A percentile compares a stretch with the other conserved stretches of the same genome.
Evolutionary conservation across 768 basidiomycete species (phyloP).

Genomic region (Suillus paluster): DNA sequence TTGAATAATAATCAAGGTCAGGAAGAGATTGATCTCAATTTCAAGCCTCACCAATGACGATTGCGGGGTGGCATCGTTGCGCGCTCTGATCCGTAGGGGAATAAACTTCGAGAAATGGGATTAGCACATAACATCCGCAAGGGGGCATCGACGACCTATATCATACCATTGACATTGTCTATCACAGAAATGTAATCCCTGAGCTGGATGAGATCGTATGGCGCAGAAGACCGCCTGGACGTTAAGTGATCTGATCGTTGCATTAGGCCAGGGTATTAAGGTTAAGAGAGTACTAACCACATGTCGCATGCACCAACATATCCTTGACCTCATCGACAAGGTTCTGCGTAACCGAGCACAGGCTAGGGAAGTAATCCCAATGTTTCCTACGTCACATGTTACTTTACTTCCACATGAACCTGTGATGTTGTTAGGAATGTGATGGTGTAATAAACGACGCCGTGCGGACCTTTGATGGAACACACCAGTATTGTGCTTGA

Average conservation of each 20-base stretch:
- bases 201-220: conserved; percentile 22
- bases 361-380: conserved; percentile 36
- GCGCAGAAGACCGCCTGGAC: conserved; percentile 29
- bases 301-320: conserved; percentile 31
- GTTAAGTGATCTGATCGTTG: conserved; percentile 29
- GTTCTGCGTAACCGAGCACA: conserved; percentile 27
- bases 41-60: conserved; percentile 22
- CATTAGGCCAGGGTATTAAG: not conserved
- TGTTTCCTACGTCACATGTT: conserved; percentile 33
- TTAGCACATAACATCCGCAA: not conserved
- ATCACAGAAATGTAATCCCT: conserved; percentile 27
- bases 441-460: not conserved
- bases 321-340: conserved; percentile 30
- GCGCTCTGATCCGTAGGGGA: not conserved
- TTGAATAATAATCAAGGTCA: conserved; percentile 16
- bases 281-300: conserved; percentile 18
- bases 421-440: not conserved
- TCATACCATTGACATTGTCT: conserved; percentile 27
- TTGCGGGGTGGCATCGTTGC: conserved; percentile 18
- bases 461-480: not conserved
- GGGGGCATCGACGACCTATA: not conserved
- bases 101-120: not conserved
- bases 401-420: not conserved
- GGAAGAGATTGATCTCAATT: not conserved
- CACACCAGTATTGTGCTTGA: conserved; percentile 42